A percentile compares a stretch with the other conserved stretches of the same genome.
Conservation (phyloP, 2,329 filamentous ascomycete genomes). For the Ceratocystiopsis minuta region DNA sequence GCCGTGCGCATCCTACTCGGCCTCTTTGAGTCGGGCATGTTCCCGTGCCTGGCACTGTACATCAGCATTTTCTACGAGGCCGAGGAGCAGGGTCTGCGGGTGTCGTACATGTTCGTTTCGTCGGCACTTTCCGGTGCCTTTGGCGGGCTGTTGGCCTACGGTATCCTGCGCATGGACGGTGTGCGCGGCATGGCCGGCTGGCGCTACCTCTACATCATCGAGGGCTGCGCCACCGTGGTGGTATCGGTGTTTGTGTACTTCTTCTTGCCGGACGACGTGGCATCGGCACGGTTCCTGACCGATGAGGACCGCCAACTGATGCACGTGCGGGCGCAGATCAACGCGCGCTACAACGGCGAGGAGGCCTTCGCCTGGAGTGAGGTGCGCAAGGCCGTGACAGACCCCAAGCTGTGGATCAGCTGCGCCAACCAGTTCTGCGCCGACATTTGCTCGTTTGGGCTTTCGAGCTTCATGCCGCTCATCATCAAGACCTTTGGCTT, state of each 20-base stretch:
- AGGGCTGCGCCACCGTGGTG: conserved; percentile 3
- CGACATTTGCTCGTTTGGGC: conserved; percentile 10
- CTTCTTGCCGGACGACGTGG: conserved; percentile 2
- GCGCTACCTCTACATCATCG: conserved; percentile 7
- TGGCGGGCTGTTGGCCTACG: conserved; percentile 5
- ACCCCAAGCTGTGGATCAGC: conserved; percentile 13
- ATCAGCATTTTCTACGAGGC: conserved; percentile 6
- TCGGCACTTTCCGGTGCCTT: conserved; percentile 4
- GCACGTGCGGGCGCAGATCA: background rate
- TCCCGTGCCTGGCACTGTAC: conserved; percentile 39
- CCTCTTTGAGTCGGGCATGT: conserved; percentile 39
- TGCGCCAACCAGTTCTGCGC: conserved; percentile 20
- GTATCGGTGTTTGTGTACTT: background rate
- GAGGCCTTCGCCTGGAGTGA: conserved; percentile 8
- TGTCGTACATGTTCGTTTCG: conserved; percentile 1
- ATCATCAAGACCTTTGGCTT: conserved; percentile 18
- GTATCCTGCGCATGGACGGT: conserved; percentile 2
- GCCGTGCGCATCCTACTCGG: conserved; percentile 40
- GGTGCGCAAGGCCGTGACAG: conserved; percentile 11
- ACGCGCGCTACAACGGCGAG: conserved; percentile 1
- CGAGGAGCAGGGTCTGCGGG: conserved; percentile 3
- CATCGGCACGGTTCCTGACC: conserved; percentile 4
- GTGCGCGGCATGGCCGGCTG: conserved; percentile 1
- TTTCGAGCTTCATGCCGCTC: conserved; percentile 18
- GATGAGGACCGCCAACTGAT: conserved; percentile 2